Conservation (phyloP, 352 stramenopile species). For the Halophytophthora polymorphica region DNA sequence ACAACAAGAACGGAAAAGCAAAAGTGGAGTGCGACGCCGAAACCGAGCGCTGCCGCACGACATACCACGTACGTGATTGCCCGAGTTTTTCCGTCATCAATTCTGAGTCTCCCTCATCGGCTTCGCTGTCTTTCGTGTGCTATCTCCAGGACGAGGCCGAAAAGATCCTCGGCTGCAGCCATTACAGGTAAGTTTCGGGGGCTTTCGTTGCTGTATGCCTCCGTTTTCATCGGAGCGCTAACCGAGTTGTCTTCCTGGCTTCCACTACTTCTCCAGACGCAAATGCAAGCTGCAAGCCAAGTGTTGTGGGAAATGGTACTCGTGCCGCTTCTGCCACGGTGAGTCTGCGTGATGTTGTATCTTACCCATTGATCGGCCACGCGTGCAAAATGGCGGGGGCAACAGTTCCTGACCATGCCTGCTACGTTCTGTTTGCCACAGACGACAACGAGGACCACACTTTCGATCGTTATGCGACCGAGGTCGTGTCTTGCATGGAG, state of each 20-base stretch:
- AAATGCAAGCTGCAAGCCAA: slow-evolving; percentile 79
- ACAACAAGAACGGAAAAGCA: slow-evolving; percentile 40
- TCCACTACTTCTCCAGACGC: slow-evolving; percentile 26
- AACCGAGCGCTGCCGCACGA: slow-evolving; percentile 38
- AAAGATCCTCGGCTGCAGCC: slow-evolving; percentile 69
- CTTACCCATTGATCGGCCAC: too few relatives aligned
- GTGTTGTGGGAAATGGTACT: slow-evolving; percentile 89
- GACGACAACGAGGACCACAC: slow-evolving; percentile 83
- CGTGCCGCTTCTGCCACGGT: slow-evolving; percentile 90
- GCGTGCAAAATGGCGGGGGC: too few relatives aligned
- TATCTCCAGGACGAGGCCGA: slow-evolving; percentile 52
- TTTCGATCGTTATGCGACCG: slow-evolving; percentile 93
- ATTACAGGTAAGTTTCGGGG: slow-evolving; percentile 73
- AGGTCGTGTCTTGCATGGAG: slow-evolving; percentile 94
- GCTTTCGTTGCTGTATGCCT: neutral
- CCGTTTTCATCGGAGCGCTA: neutral
- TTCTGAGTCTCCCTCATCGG: neutral
- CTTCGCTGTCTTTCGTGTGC: slow-evolving; percentile 2
- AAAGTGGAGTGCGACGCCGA: slow-evolving; percentile 46
- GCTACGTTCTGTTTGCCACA: slow-evolving; percentile 7
- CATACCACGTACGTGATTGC: slow-evolving; percentile 61
- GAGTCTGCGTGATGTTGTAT: too few relatives aligned
- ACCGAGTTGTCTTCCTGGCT: neutral
- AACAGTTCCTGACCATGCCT: too few relatives aligned
- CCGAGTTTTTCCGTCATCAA: neutral